phyloP scores from a whole-genome alignment of 192 early-diverging fungal species.

The Backusella psychrophila region DNA sequence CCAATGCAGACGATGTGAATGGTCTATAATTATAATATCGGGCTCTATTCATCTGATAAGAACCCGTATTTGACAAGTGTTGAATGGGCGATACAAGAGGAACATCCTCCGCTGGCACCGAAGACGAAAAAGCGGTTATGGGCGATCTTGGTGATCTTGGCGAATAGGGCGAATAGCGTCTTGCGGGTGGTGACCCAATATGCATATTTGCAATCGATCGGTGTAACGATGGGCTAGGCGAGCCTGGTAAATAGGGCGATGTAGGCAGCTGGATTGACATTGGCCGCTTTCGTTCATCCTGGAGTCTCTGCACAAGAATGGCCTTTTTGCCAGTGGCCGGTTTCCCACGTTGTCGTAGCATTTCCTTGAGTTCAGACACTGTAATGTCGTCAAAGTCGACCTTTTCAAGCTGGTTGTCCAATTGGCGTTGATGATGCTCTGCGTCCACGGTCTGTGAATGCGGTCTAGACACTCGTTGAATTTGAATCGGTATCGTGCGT shows the following conservation, averaged over 20 bases:
- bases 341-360: conserved; percentile 63
- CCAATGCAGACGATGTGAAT: conserved; percentile 15
- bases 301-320: conserved; percentile 60
- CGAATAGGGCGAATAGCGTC: conserved; percentile 34
- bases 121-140: background rate
- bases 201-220: conserved; percentile 34
- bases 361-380: conserved; percentile 71
- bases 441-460: conserved; percentile 17
- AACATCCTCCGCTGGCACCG: background rate
- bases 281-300: conserved; percentile 49
- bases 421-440: conserved; percentile 50
- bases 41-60: background rate
- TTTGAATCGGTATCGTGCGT: conserved; percentile 33
- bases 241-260: conserved; percentile 3
- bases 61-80: background rate
- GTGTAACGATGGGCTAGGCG: conserved; percentile 17
- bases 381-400: conserved; percentile 77
- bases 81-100: background rate
- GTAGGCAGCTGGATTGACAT: conserved; percentile 11
- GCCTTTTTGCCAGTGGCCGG: conserved; percentile 74
- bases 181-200: conserved; percentile 22
- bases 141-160: conserved; percentile 26
- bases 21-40: conserved; percentile 11
- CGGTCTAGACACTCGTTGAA: conserved; percentile 19
- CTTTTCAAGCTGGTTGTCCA: conserved; percentile 61